Base-by-base conservation (phyloP, 2,329 filamentous ascomycete species). In the Xylariaceae sp. region DNA sequence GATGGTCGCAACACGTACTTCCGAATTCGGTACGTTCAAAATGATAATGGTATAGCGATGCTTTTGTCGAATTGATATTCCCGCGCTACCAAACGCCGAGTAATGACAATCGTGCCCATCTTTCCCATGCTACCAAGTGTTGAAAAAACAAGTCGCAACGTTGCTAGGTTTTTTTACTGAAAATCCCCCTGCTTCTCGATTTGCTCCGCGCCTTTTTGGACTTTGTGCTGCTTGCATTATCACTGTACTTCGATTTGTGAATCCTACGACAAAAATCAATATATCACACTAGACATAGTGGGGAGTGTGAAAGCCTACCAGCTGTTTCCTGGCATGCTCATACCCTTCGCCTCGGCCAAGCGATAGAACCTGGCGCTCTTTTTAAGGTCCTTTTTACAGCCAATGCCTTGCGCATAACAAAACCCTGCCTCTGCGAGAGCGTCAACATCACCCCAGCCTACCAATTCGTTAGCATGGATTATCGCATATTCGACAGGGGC, bases 241-340 rank as follows among this genome's bases (percentile, higher is more conserved):
- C 89, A 55, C 87, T 84, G 71, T 97, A 97, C 70, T 97, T 97
- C 52, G 91, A 77, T 73, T 97, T 97, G 78, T 97, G 92, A 64
- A 97, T 97, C 92, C 92, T 96, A 50, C 54, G 18, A 60, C 57
- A 30, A 57, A 59, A 50, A 18, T 55, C 23, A 41, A 50, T 52
- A 47, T 16, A 43, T 36, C 30, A 11, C 23, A 29, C 6, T 15
- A 10, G 5, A 4, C 13, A 50, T 1, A 27, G 23, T 20, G 37
- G 6, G 21, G 5, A n/a, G 29, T 15, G 6, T 16, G 16, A 26
- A 35, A 55, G 52, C 90, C 70, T 80, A 96, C 93, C 94, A 99
- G 78, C 92, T 97, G 71, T 97, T 97, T 50, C 94, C 94, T 51
- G 96, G 88, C 92, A 97, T 97, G 73, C 86, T 96, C 80, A 97